Evolutionary conservation across 129 eudicot genomes (phyloP), one percentile per base, ranked within the genome.

Genomic region (Smallanthus sonchifolius): DNA sequence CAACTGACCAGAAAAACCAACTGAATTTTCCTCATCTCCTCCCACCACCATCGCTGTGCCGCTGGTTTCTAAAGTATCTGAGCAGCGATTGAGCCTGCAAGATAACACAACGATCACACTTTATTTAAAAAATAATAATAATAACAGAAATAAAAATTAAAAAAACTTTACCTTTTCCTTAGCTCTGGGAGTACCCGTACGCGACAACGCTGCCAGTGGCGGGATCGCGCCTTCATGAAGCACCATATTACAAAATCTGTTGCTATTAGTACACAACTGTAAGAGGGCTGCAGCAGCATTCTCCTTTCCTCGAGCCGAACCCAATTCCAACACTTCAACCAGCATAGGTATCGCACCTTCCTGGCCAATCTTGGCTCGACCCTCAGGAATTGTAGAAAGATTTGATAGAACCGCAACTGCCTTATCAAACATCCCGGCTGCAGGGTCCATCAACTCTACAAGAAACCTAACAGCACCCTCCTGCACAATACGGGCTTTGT

Each of bases 271-370:
- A 65, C 98, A 93, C 30, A 93, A 73, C 77, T 93, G 97, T 49
- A 87, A 62, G 39, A 93, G 95, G 42, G 95, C 92, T 5, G 98
- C 98, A 32, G 96, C 96, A 3, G 98, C 98, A 79, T 89, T 87
- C 83, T 93, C 98, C 86, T 90, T 93, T 36, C 92, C 98, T 85
- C 96, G 85, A 35, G 90, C 90, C 38, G 98, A 93, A 44, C 97
- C 96, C 70, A 93, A 76, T 76, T 93, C 97, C 49, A 93, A 88
- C 51, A 88, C 96, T 75, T 93, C 98, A 81, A 93, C 96, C 66
- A 93, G 83, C 47, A 86, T 86, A 6, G 91, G 92, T 19, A 93
- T 93, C 14, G 95, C 97, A 45, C 78, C 81, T 59, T 85, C 96
- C 68, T 84, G 85, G 44, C 96, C 96, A 45, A 93, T 90, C 6